Evolutionary conservation across 345 rosid species (phyloP), one percentile per base, ranked within the genome.

Genomic region (Camelina neglecta): DNA sequence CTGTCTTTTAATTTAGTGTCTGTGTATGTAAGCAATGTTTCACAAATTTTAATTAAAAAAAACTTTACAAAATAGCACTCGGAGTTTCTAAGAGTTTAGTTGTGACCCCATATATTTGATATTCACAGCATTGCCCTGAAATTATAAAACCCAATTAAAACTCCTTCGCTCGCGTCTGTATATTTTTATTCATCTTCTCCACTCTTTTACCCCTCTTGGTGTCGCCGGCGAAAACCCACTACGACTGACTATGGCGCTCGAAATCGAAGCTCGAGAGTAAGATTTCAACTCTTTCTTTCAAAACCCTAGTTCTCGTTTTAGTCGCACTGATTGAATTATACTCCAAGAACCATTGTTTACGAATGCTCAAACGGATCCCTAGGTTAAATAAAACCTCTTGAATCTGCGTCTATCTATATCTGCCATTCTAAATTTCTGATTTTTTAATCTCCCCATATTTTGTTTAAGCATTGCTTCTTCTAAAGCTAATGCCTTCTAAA

Each of bases 211-310:
- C 21, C 44, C 8, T 0, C 53, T 42, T 23, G 4, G 18, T 71
- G 49, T 56, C 81, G 66, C 77, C 77, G 77, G 65, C 77, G 44
- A 72, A 72, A 29, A 23, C 57, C 7, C 64, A 29, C 24, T 10
- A 12, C 59, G 57, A 50, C 59, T n/a, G 68, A 86, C 62, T 64
- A 93, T 89, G 97, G 84, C 91, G 56, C 81, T 90, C 36, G 98
- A 94, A 86, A 92, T 94, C 83, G 98, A 94, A 81, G 95, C 98
- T 75, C 89, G 96, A 69, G 98, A 94, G 98, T 94, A 80, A 83
- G 96, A 65, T 60, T 7, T 73, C 60, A 1, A 23, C 2, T 7
- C 23, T 18, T 8, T 50, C 8, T 23, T 3, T 61, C 21, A 8
- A 7, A 13, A 42, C 57, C 60, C 48, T 31, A 31, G 7, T 29